phyloP scores from a whole-genome alignment of 2,329 filamentous ascomycete genomes.

The Penicillium sumatraense region DNA sequence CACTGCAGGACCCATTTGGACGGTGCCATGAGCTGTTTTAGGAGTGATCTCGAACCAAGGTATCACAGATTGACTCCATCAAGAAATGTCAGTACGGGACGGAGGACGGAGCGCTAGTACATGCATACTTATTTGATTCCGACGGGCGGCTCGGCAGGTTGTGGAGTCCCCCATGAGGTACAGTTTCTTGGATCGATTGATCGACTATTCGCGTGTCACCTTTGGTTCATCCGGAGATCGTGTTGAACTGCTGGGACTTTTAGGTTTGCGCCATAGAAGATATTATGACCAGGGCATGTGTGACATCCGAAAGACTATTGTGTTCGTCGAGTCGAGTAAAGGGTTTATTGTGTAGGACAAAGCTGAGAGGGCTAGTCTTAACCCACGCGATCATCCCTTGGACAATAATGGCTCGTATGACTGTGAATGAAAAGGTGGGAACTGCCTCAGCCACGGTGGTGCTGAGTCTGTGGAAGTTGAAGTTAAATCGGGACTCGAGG shows the following conservation, averaged over 20 bases:
- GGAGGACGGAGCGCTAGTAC: too few relatives aligned
- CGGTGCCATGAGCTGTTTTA: neutral
- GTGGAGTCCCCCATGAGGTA: neutral
- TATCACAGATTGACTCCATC: neutral
- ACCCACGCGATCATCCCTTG: neutral
- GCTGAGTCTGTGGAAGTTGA: too few relatives aligned
- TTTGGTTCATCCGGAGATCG: neutral
- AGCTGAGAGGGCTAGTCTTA: neutral
- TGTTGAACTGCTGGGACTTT: neutral
- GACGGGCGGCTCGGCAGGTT: neutral
- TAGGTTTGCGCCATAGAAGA: neutral
- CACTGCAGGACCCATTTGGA: neutral
- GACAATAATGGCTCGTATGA: neutral
- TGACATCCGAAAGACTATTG: neutral
- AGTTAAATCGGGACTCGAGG: too few relatives aligned
- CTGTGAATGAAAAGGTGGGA: too few relatives aligned
- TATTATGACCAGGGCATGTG: slow-evolving; percentile 1
- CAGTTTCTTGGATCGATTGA: neutral
- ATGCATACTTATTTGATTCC: neutral
- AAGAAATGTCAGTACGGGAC: neutral
- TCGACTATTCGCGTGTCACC: neutral
- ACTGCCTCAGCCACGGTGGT: too few relatives aligned
- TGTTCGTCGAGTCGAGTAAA: neutral
- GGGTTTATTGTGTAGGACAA: neutral
- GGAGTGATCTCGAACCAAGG: neutral